Percentiles rank a stretch among this genome's conserved stretches.
These are phyloP conservation scores for Aureobasidium sp. DNA, from an alignment of 2,329 filamentous ascomycete species.

Conservation along the genomic window DNA sequence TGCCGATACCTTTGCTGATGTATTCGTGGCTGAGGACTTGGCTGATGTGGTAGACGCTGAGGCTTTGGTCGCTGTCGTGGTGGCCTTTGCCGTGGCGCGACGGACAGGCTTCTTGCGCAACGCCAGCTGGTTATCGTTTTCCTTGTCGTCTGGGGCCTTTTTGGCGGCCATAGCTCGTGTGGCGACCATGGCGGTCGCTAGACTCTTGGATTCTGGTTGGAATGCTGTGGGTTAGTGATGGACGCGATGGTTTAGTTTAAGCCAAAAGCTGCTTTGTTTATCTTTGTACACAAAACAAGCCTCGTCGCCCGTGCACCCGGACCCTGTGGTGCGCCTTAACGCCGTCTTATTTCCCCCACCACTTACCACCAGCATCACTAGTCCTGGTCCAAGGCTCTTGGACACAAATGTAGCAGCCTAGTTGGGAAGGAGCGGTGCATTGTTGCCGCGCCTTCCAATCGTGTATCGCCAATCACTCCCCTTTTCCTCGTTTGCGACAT, in stretches of 20 bases:
- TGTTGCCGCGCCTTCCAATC: neutral
- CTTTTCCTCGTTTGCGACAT: neutral
- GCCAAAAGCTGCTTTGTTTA: neutral
- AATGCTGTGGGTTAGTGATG: slow-evolving; percentile 3
- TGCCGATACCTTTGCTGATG: slow-evolving; percentile 15
- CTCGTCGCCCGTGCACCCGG: slow-evolving; percentile 2
- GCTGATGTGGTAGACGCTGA: neutral
- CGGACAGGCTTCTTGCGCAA: slow-evolving; percentile 31
- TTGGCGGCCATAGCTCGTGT: slow-evolving; percentile 29
- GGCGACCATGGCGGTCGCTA: slow-evolving; percentile 27
- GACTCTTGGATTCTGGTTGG: neutral
- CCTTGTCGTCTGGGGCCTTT: slow-evolving; percentile 22
- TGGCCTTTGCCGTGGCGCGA: slow-evolving; percentile 23
- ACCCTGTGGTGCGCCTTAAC: neutral
- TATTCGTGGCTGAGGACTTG: neutral
- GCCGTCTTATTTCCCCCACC: neutral
- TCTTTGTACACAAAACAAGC: slow-evolving; percentile 6
- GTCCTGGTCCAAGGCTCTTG: too few relatives aligned
- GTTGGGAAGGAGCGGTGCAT: neutral
- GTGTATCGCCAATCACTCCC: too few relatives aligned
- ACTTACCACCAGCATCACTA: neutral
- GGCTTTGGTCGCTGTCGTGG: neutral
- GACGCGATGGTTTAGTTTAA: neutral
- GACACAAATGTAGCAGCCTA: neutral
- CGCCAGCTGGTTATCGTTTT: slow-evolving; percentile 16